Conservation (phyloP, 208 protist species). For the Acanthamoeba lenticulata region DNA sequence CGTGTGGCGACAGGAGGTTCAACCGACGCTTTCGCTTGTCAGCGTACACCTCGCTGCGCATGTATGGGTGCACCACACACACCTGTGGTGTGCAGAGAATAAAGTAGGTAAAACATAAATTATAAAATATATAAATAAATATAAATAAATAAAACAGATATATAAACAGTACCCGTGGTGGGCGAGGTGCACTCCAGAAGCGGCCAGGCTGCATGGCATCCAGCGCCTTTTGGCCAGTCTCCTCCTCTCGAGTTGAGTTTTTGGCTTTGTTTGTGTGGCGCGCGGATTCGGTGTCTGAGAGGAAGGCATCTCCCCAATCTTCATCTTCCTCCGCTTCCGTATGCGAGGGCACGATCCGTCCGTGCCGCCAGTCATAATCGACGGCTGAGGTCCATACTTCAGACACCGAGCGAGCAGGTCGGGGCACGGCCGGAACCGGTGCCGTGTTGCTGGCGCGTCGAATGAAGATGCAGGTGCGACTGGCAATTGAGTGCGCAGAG, state of each 20-base stretch:
- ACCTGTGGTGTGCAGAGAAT: not conserved
- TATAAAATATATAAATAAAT: not conserved
- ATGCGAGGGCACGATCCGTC: not conserved
- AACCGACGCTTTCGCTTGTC: constrained; percentile 10
- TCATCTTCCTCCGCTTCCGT: not conserved
- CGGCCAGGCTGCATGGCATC: constrained; percentile 46
- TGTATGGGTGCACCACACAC: constrained; percentile 34
- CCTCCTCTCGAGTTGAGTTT: not conserved
- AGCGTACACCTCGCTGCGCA: constrained; percentile 16
- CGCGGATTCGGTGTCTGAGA: not conserved
- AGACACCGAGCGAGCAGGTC: not conserved
- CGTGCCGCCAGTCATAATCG: not conserved
- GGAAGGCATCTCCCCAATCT: not conserved
- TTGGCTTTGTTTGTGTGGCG: not conserved
- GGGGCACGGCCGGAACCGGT: not conserved
- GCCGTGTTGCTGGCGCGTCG: not conserved
- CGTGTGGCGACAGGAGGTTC: not conserved
- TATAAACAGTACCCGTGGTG: not conserved
- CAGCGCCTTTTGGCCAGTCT: not conserved
- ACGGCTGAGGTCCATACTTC: not conserved
- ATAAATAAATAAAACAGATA: not conserved
- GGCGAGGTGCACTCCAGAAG: constrained; percentile 9
- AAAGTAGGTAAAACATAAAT: not conserved
- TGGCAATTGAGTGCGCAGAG: no score
- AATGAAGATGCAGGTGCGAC: not conserved